Evolutionary conservation across 345 rosid genomes (phyloP).

Genomic region (Sapria himalayana): DNA sequence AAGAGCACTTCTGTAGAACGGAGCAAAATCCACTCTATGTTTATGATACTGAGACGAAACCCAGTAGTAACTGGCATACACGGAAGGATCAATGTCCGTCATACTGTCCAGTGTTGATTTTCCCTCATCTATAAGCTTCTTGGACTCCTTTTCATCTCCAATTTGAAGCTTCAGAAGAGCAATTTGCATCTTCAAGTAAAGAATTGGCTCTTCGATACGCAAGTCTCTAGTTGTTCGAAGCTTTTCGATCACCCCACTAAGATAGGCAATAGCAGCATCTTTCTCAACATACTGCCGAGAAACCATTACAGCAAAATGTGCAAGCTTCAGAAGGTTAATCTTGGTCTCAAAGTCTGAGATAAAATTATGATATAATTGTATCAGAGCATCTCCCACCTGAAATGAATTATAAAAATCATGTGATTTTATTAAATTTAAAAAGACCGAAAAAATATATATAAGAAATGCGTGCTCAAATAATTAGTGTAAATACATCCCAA

Average conservation of each 20-base stretch:
- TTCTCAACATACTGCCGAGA: conserved; percentile 83
- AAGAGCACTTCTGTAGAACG: conserved; percentile 80
- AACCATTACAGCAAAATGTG: conserved; percentile 82
- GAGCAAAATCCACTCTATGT: conserved; percentile 68
- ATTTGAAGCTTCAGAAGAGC: conserved; percentile 73
- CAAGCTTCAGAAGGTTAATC: conserved; percentile 94
- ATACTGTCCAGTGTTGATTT: conserved; percentile 68
- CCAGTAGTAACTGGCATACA: conserved; percentile 78
- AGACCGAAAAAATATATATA: too few relatives aligned
- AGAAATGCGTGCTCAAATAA: too few relatives aligned
- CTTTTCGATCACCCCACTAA: conserved; percentile 73
- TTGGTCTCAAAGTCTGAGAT: conserved; percentile 94
- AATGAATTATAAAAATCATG: conserved; percentile 4
- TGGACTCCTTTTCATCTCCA: conserved; percentile 79
- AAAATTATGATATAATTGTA: conserved; percentile 77
- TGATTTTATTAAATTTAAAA: too few relatives aligned
- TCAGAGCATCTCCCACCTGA: conserved; percentile 88
- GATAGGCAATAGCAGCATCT: conserved; percentile 78
- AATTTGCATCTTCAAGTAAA: conserved; percentile 73
- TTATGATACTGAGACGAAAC: conserved; percentile 82
- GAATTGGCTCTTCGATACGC: conserved; percentile 66
- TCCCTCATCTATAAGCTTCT: conserved; percentile 79
- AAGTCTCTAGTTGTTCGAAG: conserved; percentile 59
- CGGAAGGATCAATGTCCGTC: conserved; percentile 98
- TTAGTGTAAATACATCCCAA: too few relatives aligned